These are phyloP conservation scores for Eremothecium sinecaudum DNA, from an alignment of 1,139 yeast genomes.

Conservation along the genomic window DNA sequence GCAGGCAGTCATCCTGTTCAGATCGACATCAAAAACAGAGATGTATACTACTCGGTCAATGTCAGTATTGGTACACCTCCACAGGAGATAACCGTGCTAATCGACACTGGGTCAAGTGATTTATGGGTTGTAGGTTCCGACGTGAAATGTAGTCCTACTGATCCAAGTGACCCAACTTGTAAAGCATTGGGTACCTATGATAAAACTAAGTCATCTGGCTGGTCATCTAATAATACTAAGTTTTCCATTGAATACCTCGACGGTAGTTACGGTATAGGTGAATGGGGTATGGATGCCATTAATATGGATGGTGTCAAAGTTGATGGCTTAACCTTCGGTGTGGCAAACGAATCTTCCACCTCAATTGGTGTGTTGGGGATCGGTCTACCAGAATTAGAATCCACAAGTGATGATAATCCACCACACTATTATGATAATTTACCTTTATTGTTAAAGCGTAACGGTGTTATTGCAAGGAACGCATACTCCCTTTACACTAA, in stretches of 20 bases:
- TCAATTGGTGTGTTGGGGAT: constrained; percentile 25
- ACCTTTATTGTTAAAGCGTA: constrained; percentile 44
- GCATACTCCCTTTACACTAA: constrained; percentile 47
- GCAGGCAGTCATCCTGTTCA: too few relatives aligned
- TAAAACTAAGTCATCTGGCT: constrained; percentile 35
- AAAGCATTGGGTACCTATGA: constrained; percentile 39
- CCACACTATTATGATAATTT: constrained; percentile 41
- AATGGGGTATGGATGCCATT: constrained; percentile 20
- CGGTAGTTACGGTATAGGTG: constrained; percentile 23
- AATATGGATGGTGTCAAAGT: constrained; percentile 12
- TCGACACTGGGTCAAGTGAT: too few relatives aligned
- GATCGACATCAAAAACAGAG: too few relatives aligned
- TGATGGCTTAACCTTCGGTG: constrained; percentile 19
- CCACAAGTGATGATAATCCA: constrained; percentile 19
- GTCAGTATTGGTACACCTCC: too few relatives aligned
- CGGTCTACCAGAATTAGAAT: constrained; percentile 23
- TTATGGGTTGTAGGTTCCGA: too few relatives aligned
- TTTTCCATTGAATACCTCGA: constrained; percentile 21
- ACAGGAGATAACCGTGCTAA: too few relatives aligned
- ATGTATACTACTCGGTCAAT: too few relatives aligned
- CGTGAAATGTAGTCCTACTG: too few relatives aligned
- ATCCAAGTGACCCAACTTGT: too few relatives aligned
- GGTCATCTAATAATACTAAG: constrained; percentile 35
- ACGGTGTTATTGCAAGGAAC: constrained; percentile 42
- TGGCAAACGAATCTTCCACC: constrained; percentile 19